Conservation (phyloP, 208 protist genomes). For the Leishmania guyanensis region DNA sequence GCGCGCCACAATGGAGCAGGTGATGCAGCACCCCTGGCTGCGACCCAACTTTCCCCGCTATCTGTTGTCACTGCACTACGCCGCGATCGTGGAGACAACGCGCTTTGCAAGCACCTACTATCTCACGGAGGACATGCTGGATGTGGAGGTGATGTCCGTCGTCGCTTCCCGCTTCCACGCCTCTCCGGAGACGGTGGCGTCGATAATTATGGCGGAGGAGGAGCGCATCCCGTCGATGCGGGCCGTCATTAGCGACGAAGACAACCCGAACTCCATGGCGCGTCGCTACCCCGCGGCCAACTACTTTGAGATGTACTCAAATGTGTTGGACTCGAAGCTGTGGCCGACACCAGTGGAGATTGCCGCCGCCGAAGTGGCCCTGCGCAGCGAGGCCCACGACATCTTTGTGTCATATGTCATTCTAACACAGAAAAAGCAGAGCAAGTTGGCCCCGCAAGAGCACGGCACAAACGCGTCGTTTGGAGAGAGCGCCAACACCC, state of each 20-base stretch:
- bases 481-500: conserved; percentile 46
- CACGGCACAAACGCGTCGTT: conserved; percentile 40
- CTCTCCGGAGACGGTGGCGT: conserved; percentile 42
- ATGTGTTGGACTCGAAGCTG: conserved; percentile 78
- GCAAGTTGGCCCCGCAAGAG: conserved; percentile 49
- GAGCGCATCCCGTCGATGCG: conserved; percentile 54
- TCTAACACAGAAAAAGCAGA: conserved; percentile 67
- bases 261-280: conserved; percentile 13
- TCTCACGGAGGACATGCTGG: conserved; percentile 44
- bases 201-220: conserved; percentile 62
- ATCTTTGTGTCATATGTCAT: conserved; percentile 81
- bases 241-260: conserved; percentile 37
- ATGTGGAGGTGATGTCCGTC: conserved; percentile 57
- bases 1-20: conserved; percentile 88
- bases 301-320: conserved; percentile 79
- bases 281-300: conserved; percentile 59
- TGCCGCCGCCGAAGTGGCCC: conserved; percentile 59
- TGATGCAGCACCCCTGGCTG: conserved; percentile 88
- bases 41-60: conserved; percentile 55
- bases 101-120: conserved; percentile 48
- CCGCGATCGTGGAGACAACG: conserved; percentile 64
- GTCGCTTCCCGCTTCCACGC: conserved; percentile 66
- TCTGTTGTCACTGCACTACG: conserved; percentile 73
- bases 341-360: conserved; percentile 82
- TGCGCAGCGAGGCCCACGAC: conserved; percentile 74